Evolutionary conservation across 176 grass and related monocot genomes (phyloP).

Genomic region (Oryza coarctata): DNA sequence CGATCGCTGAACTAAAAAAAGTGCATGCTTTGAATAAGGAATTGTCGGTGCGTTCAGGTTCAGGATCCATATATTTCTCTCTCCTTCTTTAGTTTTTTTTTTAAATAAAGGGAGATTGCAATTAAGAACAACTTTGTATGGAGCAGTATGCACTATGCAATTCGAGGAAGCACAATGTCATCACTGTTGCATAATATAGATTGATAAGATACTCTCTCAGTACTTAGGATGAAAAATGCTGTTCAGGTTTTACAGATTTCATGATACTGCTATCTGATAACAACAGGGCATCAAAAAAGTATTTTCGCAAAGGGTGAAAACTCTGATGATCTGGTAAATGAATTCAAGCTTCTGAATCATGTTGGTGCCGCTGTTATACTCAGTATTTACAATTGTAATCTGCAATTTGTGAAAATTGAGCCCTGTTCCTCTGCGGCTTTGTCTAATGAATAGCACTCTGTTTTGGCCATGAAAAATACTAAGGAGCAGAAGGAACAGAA

Average conservation of each 20-base stretch:
- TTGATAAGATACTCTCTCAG: neutral
- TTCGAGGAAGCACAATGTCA: neutral
- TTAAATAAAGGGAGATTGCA: neutral
- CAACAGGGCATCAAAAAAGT: neutral
- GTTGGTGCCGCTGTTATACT: neutral
- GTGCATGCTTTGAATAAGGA: neutral
- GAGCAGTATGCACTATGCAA: neutral
- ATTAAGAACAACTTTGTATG: neutral
- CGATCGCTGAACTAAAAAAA: neutral
- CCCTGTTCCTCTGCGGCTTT: neutral
- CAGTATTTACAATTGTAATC: neutral
- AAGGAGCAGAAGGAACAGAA: neutral
- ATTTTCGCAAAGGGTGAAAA: neutral
- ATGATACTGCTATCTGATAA: conserved; percentile 1
- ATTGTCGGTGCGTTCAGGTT: neutral
- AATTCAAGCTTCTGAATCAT: neutral
- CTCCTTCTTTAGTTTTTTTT: neutral
- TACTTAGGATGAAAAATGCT: neutral
- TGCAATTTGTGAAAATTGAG: neutral
- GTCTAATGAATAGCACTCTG: neutral
- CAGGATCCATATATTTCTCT: neutral
- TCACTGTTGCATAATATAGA: neutral
- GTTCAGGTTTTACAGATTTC: neutral
- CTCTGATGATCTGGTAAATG: neutral
- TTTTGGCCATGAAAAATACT: neutral